Evolutionary conservation across 495 filamentous ascomycete genomes (phyloP), one percentile per base, ranked within the genome.

Genomic region (Amniculicola lignicola): DNA sequence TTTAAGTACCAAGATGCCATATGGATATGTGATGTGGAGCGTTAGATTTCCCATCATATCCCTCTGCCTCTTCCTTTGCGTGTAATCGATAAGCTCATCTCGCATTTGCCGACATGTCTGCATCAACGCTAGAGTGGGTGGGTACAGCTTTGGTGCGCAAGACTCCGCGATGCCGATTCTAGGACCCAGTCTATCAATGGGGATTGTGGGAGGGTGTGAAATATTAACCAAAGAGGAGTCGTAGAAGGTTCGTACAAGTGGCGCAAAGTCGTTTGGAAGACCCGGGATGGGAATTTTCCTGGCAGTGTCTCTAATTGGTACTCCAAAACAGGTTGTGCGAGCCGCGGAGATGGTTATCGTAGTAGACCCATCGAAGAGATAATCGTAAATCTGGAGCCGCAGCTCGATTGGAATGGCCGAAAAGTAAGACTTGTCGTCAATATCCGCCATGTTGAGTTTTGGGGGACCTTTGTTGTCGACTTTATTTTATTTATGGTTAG

Each of bases 11-110:
- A 66, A 46, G 6, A 70, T 40, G 39, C 67, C 67, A 43, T 57
- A 31, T 1, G 67, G 67, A 48, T 62, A 70, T 1, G 51, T 38
- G n/a, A 67, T 15, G 61, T 62, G 68, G 14, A 70, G 45, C 2
- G 46, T 21, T 4, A 55, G 48, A 10, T 40, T 38, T 7, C 22
- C 31, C 15, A n/a, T 4, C 11, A 23, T n/a, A 41, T 3, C 28
- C 16, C 48, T 53, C 15, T 12, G 42, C 9, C 10, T 19, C 11
- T 33, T 25, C n/a, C n/a, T n/a, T n/a, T n/a, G n/a, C 21, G 55
- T 40, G 27, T 61, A 51, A 15, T 41, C 40, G 14, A 14, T 21
- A 11, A 61, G 33, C 23, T 54, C 50, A 15, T 36, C 50, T 16
- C 44, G 24, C 21, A 61, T 50, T 9, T 47, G 57, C 19, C 35